Evolutionary conservation across 2,329 filamentous ascomycete genomes (phyloP), one percentile per base, ranked within the genome.

Genomic region (Mycosphaerelloides madeirae): DNA sequence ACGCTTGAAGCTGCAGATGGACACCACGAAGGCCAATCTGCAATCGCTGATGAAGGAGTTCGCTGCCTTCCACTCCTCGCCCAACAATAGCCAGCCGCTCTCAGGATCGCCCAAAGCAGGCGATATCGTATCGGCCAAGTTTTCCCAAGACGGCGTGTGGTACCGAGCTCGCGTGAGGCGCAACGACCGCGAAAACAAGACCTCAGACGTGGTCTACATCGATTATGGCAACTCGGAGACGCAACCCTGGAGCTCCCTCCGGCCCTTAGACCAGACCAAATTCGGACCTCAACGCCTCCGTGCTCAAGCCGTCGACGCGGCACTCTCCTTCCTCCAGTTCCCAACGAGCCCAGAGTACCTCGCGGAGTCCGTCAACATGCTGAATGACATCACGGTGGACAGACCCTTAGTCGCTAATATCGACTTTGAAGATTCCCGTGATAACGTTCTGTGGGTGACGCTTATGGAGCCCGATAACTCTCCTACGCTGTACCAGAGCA

Each of bases 151-250:
- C 63, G 81, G 84, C 48, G 82, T 93, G 57, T 98, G 91, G 91
- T 98, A 98, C 73, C 87, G 93, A 50, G 93, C 87, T 25, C 85
- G 84, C 50, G 81, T 98, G 50, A 84, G 90, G 50, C 83, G 90
- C 64, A 96, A 97, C 68, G 93, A 98, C 71, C 88, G 93, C 50
- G 79, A 90, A 7, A 84, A 83, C 60, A 88, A 93, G 77, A 81
- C 86, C 58, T 84, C 89, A 18, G 93, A 98, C 68, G 84, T 98
- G 19, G 72, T 94, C 35, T 98, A 95, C 69, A 81, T 98, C 51
- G 93, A 98, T 72, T 98, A 94, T 68, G 93, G 93, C 59, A 98
- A 98, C 76, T 84, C 80, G 43, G 93, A 98, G 69, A 84, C 83
- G 62, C 76, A 95, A 45, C 80, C 90, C 0, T 98, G 91, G 89